Evolutionary conservation across 1,284 basidiomycete genomes (phyloP), one percentile per base, ranked within the genome.

Genomic region (Agaricales sp.): DNA sequence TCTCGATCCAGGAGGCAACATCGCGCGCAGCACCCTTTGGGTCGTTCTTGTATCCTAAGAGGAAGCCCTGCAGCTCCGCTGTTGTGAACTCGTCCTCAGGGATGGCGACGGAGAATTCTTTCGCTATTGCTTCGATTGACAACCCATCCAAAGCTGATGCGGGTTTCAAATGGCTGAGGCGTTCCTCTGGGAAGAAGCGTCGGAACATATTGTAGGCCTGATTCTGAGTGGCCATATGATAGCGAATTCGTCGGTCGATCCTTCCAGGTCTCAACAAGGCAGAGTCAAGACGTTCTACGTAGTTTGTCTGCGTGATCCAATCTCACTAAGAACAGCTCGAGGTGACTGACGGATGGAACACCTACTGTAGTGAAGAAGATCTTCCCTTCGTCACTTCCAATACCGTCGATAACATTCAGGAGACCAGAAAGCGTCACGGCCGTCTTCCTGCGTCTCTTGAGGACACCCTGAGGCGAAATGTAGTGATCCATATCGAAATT

Each of bases 301-400:
- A 69, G 53, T 78, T 77, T 0, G 75, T 77, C 73, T 35, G 30
- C 30, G 39, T 30, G 14, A 14, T 30, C 26, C 6, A 30, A 14
- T 6, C 6, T 30, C 26, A 30, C 6, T 6, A 30, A 30, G 14
- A 8, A 41, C 8, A 11, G 18, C 19, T 41, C 16, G 18, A 41
- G 16, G 18, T 41, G 13, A 20, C 6, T 41, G 18, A 41, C 18
- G 4, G 6, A 16, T 41, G 39, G 18, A 20, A 18, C 16, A 18
- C 39, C 8, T 20, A 41, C 39, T 8, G 76, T 78, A 0, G 74
- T 74, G 54, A 78, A 77, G 54, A 77, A 73, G 6, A 78, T 58
- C 52, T 72, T 74, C 18, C 76, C 76, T 54, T 77, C 74, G 55
- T 77, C 74, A 56, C 71, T 74, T 2, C 70, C 73, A 2, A 78